Conservation (phyloP, 1,284 basidiomycete species). For the Boletellus deceptivus region DNA sequence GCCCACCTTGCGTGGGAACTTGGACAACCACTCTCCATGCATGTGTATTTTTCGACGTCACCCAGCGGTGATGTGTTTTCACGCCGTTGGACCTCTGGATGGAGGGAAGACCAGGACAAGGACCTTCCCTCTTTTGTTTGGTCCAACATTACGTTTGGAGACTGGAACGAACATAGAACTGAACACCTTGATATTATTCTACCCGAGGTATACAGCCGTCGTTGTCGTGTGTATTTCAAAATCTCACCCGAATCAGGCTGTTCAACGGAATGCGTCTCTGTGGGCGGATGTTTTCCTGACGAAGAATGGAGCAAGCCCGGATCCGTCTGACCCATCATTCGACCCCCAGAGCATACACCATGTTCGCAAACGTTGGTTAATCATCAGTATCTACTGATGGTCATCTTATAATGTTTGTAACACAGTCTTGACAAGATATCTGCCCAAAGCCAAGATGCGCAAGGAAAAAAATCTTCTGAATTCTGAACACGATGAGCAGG, state of each 20-base stretch:
- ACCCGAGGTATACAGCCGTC: conserved; percentile 55
- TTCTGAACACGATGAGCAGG: conserved; percentile 34
- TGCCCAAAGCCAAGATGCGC: conserved; percentile 68
- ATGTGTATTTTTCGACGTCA: conserved; percentile 73
- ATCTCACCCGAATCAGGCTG: conserved; percentile 46
- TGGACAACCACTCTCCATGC: conserved; percentile 62
- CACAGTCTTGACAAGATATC: conserved; percentile 81
- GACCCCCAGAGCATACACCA: conserved; percentile 64
- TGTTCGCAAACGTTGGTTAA: conserved; percentile 70
- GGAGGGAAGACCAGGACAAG: conserved; percentile 47
- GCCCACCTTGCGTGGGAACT: conserved; percentile 57
- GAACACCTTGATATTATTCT: conserved; percentile 69
- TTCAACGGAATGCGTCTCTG: conserved; percentile 76
- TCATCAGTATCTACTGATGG: neutral
- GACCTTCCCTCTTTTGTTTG: conserved; percentile 70
- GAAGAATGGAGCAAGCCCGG: conserved; percentile 60
- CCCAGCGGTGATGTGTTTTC: conserved; percentile 61
- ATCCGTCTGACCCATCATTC: conserved; percentile 57
- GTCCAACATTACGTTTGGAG: conserved; percentile 81
- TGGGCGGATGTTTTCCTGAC: conserved; percentile 88
- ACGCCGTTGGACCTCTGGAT: conserved; percentile 45
- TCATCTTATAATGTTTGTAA: conserved; percentile 8
- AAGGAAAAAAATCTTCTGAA: conserved; percentile 84
- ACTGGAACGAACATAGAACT: conserved; percentile 70
- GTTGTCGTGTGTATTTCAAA: conserved; percentile 1